Base-by-base conservation (phyloP, 768 basidiomycete species). In the Rhizopogon salebrosus region DNA sequence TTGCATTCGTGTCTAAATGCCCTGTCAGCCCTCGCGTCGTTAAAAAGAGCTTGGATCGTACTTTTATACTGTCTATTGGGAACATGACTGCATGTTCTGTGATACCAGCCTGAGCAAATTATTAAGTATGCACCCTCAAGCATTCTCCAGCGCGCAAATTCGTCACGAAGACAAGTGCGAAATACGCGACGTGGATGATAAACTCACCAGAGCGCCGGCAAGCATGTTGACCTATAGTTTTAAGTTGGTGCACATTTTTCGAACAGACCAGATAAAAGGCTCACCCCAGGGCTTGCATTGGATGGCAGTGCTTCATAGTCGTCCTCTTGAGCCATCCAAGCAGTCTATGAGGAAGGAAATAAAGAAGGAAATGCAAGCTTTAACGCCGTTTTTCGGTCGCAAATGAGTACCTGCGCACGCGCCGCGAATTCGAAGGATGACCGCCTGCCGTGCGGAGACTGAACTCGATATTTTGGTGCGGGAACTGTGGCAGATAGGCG, bases 61-160 rank as follows among this genome's bases (percentile, higher is more conserved):
- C 97, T 80, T 99, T 99, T 68, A 99, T 98, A 64, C 92, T 95
- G 74, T 99, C 97, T 57, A 98, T 75, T 5, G 97, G 97, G 68
- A 91, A 99, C 89, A 99, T 98, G 67, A 97, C 93, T 27, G 94
- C 90, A 73, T 99, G 97, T 70, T 99, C 97, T 50, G 95, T 94
- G 61, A 99, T 98, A 55, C 97, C 97, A 62, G 97, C 97, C 94
- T 95, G 67, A 23, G 54, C n/a, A 24, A 59, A 40, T 34, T 9
- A n/a, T 24, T 68, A 20, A 70, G 58, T 50, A 53, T 40, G 27
- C 6, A 6, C 51, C 9, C 34, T 49, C 37, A 14, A 34, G 27
- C 31, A 41, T 29, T 29, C n/a, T n/a, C 35, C 37, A 31, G n/a
- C 18, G 22, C 45, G 14, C 14, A 9, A 34, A 34, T 23, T 22